Percentiles rank a stretch among this genome's conserved stretches.
Conservation (phyloP, 805 yeast species). For the Candida nitratophila region DNA sequence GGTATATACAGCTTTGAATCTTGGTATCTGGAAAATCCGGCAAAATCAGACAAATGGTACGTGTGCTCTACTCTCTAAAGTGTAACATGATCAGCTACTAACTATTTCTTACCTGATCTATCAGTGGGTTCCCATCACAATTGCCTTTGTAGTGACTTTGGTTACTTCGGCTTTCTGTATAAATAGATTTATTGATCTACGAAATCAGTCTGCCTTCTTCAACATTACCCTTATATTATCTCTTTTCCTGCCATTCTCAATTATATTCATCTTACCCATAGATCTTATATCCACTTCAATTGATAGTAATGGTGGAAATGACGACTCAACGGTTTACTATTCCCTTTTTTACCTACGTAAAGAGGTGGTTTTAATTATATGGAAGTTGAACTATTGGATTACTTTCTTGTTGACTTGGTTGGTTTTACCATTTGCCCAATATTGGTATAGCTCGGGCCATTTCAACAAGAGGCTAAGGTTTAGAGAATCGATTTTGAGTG, state of each 20-base stretch:
- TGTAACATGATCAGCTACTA: no score
- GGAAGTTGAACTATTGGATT: slow-evolving; percentile 77
- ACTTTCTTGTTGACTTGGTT: slow-evolving; percentile 79
- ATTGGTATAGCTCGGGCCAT: slow-evolving; percentile 66
- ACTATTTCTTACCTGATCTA: no score
- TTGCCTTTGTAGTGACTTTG: slow-evolving; percentile 17
- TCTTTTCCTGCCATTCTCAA: slow-evolving; percentile 68
- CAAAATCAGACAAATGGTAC: no score
- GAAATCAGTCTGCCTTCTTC: slow-evolving; percentile 34
- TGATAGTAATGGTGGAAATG: slow-evolving; percentile 17
- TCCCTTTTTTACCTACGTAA: slow-evolving; percentile 41
- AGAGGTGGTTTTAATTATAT: slow-evolving; percentile 42
- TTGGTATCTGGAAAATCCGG: no score
- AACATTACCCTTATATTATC: slow-evolving; percentile 46
- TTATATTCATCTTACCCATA: slow-evolving; percentile 64
- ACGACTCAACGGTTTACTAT: slow-evolving; percentile 14
- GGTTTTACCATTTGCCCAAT: slow-evolving; percentile 64
- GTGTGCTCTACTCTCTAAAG: no score
- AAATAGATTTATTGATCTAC: slow-evolving; percentile 27
- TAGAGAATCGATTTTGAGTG: slow-evolving; percentile 48
- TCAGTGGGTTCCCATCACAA: slow-evolving; percentile 21
- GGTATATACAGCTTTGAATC: no score
- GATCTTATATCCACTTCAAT: slow-evolving; percentile 55
- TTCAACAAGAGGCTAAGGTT: slow-evolving; percentile 39
- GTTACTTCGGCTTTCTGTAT: slow-evolving; percentile 28